Conservation (phyloP, 352 stramenopile species). For the Paralagenidium karlingii region DNA sequence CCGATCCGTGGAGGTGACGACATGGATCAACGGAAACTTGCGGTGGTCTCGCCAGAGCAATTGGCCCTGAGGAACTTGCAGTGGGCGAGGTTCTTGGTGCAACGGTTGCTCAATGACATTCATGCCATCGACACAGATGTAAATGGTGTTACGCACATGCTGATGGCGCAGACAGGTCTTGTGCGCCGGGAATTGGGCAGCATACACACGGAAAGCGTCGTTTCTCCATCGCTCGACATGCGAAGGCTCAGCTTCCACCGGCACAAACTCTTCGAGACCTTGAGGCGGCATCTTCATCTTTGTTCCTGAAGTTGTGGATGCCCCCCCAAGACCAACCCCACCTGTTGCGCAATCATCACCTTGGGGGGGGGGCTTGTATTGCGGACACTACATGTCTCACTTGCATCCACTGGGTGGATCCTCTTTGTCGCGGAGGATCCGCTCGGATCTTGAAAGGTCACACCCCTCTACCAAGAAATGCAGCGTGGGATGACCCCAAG, state of each 20-base stretch:
- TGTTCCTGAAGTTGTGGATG: too few relatives aligned
- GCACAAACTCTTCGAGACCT: slow-evolving; percentile 19
- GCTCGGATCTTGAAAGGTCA: too few relatives aligned
- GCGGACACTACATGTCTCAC: too few relatives aligned
- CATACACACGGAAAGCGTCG: slow-evolving; percentile 17
- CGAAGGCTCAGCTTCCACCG: slow-evolving; percentile 28
- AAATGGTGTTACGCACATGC: slow-evolving; percentile 29
- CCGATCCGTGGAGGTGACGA: slow-evolving; percentile 15
- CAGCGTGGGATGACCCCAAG: too few relatives aligned
- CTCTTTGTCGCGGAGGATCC: too few relatives aligned
- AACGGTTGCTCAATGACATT: slow-evolving; percentile 16
- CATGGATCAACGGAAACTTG: slow-evolving; percentile 25
- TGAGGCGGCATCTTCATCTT: too few relatives aligned
- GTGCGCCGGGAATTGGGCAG: slow-evolving; percentile 19
- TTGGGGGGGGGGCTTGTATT: too few relatives aligned
- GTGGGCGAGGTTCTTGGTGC: slow-evolving; percentile 5
- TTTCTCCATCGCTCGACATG: slow-evolving; percentile 30
- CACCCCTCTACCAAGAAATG: too few relatives aligned
- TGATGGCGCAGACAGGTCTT: slow-evolving; percentile 28
- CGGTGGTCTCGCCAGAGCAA: slow-evolving; percentile 43
- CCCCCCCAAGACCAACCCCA: too few relatives aligned
- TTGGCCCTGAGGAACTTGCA: slow-evolving; percentile 15
- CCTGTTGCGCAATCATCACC: too few relatives aligned
- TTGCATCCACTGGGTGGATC: too few relatives aligned
- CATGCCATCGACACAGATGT: slow-evolving; percentile 24